Base-by-base conservation (phyloP, 2,329 filamentous ascomycete species). In the Cladobotryum protrusum region DNA sequence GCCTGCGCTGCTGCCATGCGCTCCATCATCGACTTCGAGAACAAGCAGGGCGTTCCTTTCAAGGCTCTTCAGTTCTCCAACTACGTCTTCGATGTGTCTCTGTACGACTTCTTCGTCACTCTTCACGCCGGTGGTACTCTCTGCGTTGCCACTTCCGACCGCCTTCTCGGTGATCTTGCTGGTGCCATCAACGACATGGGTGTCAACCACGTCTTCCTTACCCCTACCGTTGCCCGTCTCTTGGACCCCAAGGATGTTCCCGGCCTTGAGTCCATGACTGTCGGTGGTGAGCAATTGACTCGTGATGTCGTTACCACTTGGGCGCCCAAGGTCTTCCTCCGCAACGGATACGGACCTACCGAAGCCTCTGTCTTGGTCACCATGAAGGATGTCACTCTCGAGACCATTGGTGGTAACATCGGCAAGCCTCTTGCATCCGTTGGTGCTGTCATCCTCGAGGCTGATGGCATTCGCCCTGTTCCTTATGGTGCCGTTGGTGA, bases 331-430 rank as follows among this genome's bases (percentile, higher is more conserved):
- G 53, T 48, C 48, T 42, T 40, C 8, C 43, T 57, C 15, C 20
- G 56, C 11, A 52, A 57, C 18, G 49, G 45, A 12, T 57, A 56
- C 17, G 54, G 56, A 1, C 56, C 54, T 2, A 56, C 52, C 24
- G 24, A 29, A 9, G 24, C 24, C 24, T 29, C 24, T 29, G 24
- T 29, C 4, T 29, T 29, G 2, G 56, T 56, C 42, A 55, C 50
- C 0, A 47, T 44, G 13, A 56, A 53, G 42, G 50, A 52, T 7
- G 54, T 54, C 20, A 47, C 39, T 7, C 53, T 50, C 5, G 50
- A 52, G 34, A 40, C 53, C 6, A 65, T 29, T 29, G 24, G 24
- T 9, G 24, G 24, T 29, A 29, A 29, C 24, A 29, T 29, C 11
- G 24, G 24, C 24, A 29, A 8, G 24, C 6, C 24, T 29, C 24